Base-by-base conservation (phyloP, 2,329 filamentous ascomycete species). In the Colletotrichum paranaense region DNA sequence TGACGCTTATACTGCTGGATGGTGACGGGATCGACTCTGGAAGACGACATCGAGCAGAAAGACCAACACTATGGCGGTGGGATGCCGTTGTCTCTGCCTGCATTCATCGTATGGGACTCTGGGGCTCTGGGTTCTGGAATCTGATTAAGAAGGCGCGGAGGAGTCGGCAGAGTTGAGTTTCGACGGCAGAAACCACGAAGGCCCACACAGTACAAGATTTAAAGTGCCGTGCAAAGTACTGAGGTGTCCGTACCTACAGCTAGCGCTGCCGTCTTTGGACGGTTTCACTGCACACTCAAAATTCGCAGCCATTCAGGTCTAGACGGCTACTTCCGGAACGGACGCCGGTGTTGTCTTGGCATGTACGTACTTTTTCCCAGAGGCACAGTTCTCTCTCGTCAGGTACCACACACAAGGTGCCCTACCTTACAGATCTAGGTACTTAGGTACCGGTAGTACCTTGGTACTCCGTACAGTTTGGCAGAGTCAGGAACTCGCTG, bases 201-300 rank as follows among this genome's bases (percentile, higher is more conserved):
- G 1, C 42, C 42, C 42, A 49, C 42, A 22, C 42, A 22, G 19
- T 9, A 42, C 6, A 19, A 8, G 38, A 5, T 16, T 7, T 7
- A 42, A 8, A 19, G 16, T 42, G 7, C 30, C 35, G 35, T 42
- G 6, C 16, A 42, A 42, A 1, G 38, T 42, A 19, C 38, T 3
- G 1, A 42, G 14, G 30, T 9, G 30, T 32, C 30, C 30, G 2
- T 49, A n/a, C 42, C 19, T 22, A 35, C 32, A 35, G 32, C 68
- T 58, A 68, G 64, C 49, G 38, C 58, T 22, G 57, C 28, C 62
- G 62, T 38, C 46, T 63, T 62, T 68, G 64, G 57, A 68, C 38
- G 68, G 64, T 72, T 62, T 72, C 57, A 72, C 65, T 52, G 22
- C 52, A 65, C 52, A 56, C 24, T 65, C 49, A 30, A 26, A 65